Percentiles rank a stretch among this genome's conserved stretches.
Conservation (phyloP, 495 filamentous ascomycete genomes). For the Tuber aestivum region DNA sequence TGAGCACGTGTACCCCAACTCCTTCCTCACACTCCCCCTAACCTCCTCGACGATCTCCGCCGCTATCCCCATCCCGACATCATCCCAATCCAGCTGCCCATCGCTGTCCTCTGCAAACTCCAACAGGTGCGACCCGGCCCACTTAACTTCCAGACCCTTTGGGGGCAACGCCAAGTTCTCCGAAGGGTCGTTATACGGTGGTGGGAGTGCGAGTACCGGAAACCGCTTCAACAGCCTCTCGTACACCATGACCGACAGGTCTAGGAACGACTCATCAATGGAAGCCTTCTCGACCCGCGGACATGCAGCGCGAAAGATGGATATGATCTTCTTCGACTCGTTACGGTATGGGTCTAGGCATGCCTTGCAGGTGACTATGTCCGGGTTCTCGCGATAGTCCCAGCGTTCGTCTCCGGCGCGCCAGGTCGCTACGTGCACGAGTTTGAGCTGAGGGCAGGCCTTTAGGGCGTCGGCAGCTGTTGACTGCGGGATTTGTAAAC, state of each 20-base stretch:
- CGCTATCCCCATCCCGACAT: slow-evolving; percentile 76
- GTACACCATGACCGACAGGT: slow-evolving; percentile 78
- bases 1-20: slow-evolving; percentile 81
- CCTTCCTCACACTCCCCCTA: slow-evolving; percentile 58
- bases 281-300: slow-evolving; percentile 80
- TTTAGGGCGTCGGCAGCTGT: slow-evolving; percentile 73
- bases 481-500: slow-evolving; percentile 14
- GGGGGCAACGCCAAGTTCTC: slow-evolving; percentile 68
- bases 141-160: slow-evolving; percentile 63
- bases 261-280: slow-evolving; percentile 86
- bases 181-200: slow-evolving; percentile 64
- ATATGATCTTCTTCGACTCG: slow-evolving; percentile 75
- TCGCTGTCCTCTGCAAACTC: slow-evolving; percentile 56
- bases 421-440: slow-evolving; percentile 80
- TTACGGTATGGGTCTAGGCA: slow-evolving; percentile 86
- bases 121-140: slow-evolving; percentile 56
- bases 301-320: slow-evolving; percentile 70
- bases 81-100: slow-evolving; percentile 62
- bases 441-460: slow-evolving; percentile 67
- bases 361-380: slow-evolving; percentile 85
- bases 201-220: slow-evolving; percentile 60
- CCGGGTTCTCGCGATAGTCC: slow-evolving; percentile 69
- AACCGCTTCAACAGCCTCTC: slow-evolving; percentile 68
- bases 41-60: slow-evolving; percentile 81
- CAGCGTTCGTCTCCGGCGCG: slow-evolving; percentile 82